Evolutionary conservation across 345 rosid species (phyloP).

Genomic region (Cardiospermum halicacabum): DNA sequence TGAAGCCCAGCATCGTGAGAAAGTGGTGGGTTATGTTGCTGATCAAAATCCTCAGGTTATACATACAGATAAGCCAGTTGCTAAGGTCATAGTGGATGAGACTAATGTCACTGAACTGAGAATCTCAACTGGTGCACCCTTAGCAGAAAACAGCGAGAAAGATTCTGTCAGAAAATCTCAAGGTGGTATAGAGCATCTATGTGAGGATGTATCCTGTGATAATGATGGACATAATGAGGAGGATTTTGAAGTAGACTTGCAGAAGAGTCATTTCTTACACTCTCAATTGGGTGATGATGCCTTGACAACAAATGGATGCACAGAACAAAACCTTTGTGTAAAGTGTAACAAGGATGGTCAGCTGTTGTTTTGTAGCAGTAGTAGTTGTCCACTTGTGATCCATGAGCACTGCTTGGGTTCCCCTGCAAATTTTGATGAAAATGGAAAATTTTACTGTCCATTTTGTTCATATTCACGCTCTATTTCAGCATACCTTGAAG

Average conservation of each 20-base stretch:
- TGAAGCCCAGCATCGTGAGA: constrained; percentile 12
- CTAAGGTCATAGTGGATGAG: constrained; percentile 13
- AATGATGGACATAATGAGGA: constrained; percentile 20
- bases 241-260: constrained; percentile 25
- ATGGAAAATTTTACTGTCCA: constrained; percentile 43
- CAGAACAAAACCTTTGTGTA: constrained; percentile 39
- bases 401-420: constrained; percentile 48
- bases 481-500: constrained; percentile 38
- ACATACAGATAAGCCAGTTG: constrained; percentile 2
- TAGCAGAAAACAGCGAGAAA: neutral
- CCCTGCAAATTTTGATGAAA: constrained; percentile 29
- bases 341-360: constrained; percentile 48
- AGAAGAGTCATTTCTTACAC: constrained; percentile 35
- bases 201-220: constrained; percentile 23
- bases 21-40: constrained; percentile 12
- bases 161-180: constrained; percentile 9
- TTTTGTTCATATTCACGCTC: constrained; percentile 48
- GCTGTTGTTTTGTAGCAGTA: constrained; percentile 38
- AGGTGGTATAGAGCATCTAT: constrained; percentile 11
- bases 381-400: constrained; percentile 41
- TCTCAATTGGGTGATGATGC: constrained; percentile 24
- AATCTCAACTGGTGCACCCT: constrained; percentile 13
- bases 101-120: constrained; percentile 12
- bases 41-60: constrained; percentile 3
- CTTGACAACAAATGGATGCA: constrained; percentile 19